Evolutionary conservation across 2,329 filamentous ascomycete genomes (phyloP).

Genomic region (Beauveria varroae): DNA sequence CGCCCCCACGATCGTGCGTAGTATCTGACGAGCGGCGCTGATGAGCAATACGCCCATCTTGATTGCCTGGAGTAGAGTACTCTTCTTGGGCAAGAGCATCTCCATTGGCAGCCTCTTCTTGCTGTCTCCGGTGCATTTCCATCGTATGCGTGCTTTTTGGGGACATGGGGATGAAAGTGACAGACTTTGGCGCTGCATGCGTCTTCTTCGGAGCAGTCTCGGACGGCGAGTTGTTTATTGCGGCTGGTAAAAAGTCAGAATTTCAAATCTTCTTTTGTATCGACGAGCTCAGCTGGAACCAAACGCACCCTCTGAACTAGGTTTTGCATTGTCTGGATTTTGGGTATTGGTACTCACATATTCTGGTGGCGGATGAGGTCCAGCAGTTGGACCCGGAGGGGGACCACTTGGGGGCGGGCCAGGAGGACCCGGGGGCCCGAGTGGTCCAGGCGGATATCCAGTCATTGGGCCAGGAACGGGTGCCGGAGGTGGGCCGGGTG

Average conservation of each 20-base stretch:
- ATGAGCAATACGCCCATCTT: conserved; percentile 14
- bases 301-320: conserved; percentile 31
- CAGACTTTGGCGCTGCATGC: conserved; percentile 28
- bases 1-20: conserved; percentile 23
- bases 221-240: conserved; percentile 16
- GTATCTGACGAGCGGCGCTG: conserved; percentile 28
- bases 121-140: conserved; percentile 30
- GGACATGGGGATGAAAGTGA: conserved; percentile 41
- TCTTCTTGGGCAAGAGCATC: conserved; percentile 13
- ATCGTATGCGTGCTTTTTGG: conserved; percentile 41
- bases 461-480: conserved; percentile 16
- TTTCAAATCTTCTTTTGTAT: neutral
- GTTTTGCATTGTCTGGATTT: conserved; percentile 16
- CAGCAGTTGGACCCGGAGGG: conserved; percentile 25
- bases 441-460: conserved; percentile 17
- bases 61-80: conserved; percentile 15
- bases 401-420: conserved; percentile 24
- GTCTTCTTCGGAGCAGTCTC: neutral
- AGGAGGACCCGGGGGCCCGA: conserved; percentile 15
- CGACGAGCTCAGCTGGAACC: conserved; percentile 12
- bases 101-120: conserved; percentile 20
- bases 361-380: conserved; percentile 24
- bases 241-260: conserved; percentile 23
- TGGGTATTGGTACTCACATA: conserved; percentile 37
- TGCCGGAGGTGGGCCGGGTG: conserved; percentile 22